Percentiles rank a stretch among this genome's conserved stretches.
Conservation (phyloP, 2,329 filamentous ascomycete species). For the Nemania sp. region DNA sequence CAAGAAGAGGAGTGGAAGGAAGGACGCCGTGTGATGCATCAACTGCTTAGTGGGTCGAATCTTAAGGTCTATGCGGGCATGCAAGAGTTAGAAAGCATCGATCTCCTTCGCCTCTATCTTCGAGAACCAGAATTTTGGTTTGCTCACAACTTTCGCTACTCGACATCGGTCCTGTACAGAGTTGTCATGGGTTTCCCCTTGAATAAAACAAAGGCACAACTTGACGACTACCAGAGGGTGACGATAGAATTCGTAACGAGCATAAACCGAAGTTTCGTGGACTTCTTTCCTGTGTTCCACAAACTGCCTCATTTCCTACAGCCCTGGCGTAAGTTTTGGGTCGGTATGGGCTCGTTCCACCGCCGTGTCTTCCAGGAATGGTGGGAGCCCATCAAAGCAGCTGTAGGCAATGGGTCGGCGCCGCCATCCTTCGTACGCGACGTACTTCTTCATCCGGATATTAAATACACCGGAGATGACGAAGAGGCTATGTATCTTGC, state of each 20-base stretch:
- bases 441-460: slow-evolving; percentile 38
- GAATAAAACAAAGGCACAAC: slow-evolving; percentile 45
- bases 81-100: slow-evolving; percentile 52
- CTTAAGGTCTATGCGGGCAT: slow-evolving; percentile 47
- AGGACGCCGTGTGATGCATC: slow-evolving; percentile 53
- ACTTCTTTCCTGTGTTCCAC: slow-evolving; percentile 33
- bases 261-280: slow-evolving; percentile 40
- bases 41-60: slow-evolving; percentile 50
- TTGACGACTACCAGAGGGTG: slow-evolving; percentile 50
- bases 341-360: slow-evolving; percentile 46
- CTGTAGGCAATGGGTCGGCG: slow-evolving; percentile 43
- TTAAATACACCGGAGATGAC: slow-evolving; percentile 48
- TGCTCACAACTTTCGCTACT: slow-evolving; percentile 52
- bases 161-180: slow-evolving; percentile 52
- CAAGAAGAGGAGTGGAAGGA: slow-evolving; percentile 48
- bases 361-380: slow-evolving; percentile 46
- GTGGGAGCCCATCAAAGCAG: slow-evolving; percentile 46
- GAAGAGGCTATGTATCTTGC: slow-evolving; percentile 55
- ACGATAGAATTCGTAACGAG: slow-evolving; percentile 48
- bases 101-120: slow-evolving; percentile 50
- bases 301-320: slow-evolving; percentile 47
- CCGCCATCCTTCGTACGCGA: slow-evolving; percentile 50
- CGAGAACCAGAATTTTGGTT: slow-evolving; percentile 50
- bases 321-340: slow-evolving; percentile 46
- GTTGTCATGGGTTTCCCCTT: slow-evolving; percentile 50